A percentile compares a stretch with the other conserved stretches of the same genome.
Evolutionary conservation across 768 basidiomycete species (phyloP).

Genomic region (Podaxis sp.): DNA sequence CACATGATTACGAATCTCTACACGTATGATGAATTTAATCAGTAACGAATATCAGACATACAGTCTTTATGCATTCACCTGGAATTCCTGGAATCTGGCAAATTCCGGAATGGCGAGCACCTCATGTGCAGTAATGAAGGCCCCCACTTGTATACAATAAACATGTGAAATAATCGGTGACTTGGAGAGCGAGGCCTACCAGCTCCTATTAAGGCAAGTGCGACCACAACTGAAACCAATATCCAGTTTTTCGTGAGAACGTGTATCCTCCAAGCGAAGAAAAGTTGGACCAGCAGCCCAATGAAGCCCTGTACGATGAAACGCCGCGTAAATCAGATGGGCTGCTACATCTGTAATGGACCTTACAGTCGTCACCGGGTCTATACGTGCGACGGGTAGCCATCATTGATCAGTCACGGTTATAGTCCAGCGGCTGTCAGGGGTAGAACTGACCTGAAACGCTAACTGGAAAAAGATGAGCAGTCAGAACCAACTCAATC

Average conservation of each 20-base stretch:
- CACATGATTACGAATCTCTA: slow-evolving; percentile 33
- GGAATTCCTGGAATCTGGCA: slow-evolving; percentile 24
- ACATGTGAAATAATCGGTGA: not conserved
- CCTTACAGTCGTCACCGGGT: not conserved
- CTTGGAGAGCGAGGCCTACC: slow-evolving; percentile 17
- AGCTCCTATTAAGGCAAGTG: slow-evolving; percentile 20
- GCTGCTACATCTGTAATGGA: not conserved
- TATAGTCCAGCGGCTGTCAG: not conserved
- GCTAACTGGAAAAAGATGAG: not conserved
- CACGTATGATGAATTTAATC: not conserved
- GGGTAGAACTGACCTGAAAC: not conserved
- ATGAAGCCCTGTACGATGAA: slow-evolving; percentile 38
- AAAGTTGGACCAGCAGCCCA: slow-evolving; percentile 43
- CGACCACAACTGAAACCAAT: slow-evolving; percentile 18
- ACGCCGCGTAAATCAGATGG: not conserved
- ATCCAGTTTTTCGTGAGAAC: slow-evolving; percentile 25
- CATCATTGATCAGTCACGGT: not conserved
- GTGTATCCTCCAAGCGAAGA: slow-evolving; percentile 41
- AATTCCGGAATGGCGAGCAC: slow-evolving; percentile 24
- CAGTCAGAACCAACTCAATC: not conserved
- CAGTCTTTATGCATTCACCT: not conserved
- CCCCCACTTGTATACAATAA: slow-evolving; percentile 21
- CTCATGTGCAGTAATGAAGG: slow-evolving; percentile 26
- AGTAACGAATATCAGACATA: not conserved
- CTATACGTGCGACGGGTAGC: not conserved